These are phyloP conservation scores for Chenopodium suecicum DNA, from an alignment of 148 eudicot species.

Conservation along the genomic window DNA sequence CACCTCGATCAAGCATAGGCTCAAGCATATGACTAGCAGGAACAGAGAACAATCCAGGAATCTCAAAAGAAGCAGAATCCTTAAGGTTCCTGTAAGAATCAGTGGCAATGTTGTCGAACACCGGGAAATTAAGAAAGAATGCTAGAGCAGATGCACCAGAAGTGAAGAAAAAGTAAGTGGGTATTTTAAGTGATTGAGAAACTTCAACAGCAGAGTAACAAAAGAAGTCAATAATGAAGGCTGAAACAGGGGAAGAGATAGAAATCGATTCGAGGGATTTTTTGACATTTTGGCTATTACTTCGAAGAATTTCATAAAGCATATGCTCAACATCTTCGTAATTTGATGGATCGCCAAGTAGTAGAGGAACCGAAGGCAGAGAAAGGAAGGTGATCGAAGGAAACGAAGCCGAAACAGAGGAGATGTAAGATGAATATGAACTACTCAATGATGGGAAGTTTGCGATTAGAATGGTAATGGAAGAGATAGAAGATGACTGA, in stretches of 20 bases:
- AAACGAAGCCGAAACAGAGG: conserved; percentile 33
- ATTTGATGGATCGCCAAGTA: conserved; percentile 11
- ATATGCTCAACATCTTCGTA: conserved; percentile 22
- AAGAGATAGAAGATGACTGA: conserved; percentile 33
- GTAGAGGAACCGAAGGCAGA: conserved; percentile 37
- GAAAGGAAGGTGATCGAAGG: conserved; percentile 51
- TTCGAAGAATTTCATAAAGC: conserved; percentile 29
- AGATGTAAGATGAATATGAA: conserved; percentile 35
- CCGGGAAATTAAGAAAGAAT: conserved; percentile 30
- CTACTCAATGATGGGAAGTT: conserved; percentile 31
- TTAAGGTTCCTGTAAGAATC: conserved; percentile 38
- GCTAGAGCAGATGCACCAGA: conserved; percentile 37
- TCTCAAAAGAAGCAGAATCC: conserved; percentile 11
- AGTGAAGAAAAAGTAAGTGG: conserved; percentile 46
- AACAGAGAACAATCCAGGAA: conserved; percentile 50
- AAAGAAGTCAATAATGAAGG: conserved; percentile 51
- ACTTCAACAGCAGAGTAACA: conserved; percentile 34
- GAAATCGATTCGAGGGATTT: conserved; percentile 31
- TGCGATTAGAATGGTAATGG: conserved; percentile 39
- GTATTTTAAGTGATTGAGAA: conserved; percentile 29
- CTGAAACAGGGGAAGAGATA: conserved; percentile 9
- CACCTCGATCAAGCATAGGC: conserved; percentile 33
- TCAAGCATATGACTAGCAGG: conserved; percentile 38
- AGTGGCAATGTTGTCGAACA: conserved; percentile 24
- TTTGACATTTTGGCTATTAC: conserved; percentile 29